Conservation (phyloP, 495 filamentous ascomycete genomes). For the Penicillium turbatum region DNA sequence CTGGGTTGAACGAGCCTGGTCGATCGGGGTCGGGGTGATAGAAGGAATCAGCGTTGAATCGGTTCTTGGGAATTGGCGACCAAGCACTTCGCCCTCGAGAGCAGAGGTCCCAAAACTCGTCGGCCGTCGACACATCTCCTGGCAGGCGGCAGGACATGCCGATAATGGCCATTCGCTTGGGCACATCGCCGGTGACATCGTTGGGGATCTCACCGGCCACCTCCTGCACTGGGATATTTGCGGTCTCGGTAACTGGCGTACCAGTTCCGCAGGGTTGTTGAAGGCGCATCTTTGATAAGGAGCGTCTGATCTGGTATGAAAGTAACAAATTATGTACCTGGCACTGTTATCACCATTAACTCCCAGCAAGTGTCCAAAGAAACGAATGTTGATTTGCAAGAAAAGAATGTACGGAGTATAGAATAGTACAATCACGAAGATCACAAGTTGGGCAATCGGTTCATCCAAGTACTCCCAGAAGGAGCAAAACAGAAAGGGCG, state of each 20-base stretch:
- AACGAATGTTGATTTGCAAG: neutral
- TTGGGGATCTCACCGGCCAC: neutral
- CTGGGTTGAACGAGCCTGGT: constrained; percentile 26
- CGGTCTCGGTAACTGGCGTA: constrained; percentile 5
- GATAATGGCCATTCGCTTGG: constrained; percentile 42
- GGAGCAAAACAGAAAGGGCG: neutral
- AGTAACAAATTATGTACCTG: constrained; percentile 15
- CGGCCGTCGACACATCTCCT: constrained; percentile 48
- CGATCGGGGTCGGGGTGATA: constrained; percentile 35
- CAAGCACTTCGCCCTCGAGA: constrained; percentile 26
- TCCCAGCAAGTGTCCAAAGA: constrained; percentile 6
- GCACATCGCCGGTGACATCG: constrained; percentile 5
- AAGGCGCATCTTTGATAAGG: constrained; percentile 16
- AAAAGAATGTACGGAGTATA: constrained; percentile 3
- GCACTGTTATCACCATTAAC: constrained; percentile 1
- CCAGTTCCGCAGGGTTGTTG: constrained; percentile 20
- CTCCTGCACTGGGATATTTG: neutral
- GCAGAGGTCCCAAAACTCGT: constrained; percentile 54
- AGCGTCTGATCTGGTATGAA: constrained; percentile 3
- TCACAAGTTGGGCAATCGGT: neutral
- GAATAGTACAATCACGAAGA: constrained; percentile 9
- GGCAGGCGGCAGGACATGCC: constrained; percentile 48
- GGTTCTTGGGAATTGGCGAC: constrained; percentile 21
- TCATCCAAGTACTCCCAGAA: neutral
- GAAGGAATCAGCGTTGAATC: constrained; percentile 46